Percentiles rank a stretch among this genome's conserved stretches.
Conservation (phyloP, 2,329 filamentous ascomycete species). For the Macrophomina tecta region DNA sequence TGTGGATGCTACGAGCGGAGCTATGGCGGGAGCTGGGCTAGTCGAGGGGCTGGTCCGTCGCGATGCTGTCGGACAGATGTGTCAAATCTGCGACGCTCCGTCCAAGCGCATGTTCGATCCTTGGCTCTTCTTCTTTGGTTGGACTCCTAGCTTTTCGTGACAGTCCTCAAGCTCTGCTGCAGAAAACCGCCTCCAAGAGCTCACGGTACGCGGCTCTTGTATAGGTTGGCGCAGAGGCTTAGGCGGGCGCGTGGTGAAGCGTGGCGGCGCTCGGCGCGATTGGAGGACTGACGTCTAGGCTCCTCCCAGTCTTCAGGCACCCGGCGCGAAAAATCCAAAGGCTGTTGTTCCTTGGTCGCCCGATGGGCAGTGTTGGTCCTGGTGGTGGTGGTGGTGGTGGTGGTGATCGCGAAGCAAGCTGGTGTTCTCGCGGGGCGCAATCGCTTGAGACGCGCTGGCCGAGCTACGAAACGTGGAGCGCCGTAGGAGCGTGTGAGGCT, state of each 20-base stretch:
- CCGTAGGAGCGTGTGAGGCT: constrained; percentile 26
- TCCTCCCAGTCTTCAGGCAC: not conserved
- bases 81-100: constrained; percentile 26
- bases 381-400: not conserved
- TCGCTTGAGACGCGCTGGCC: constrained; percentile 8
- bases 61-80: constrained; percentile 23
- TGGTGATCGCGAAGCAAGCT: not conserved
- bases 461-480: constrained; percentile 26
- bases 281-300: constrained; percentile 6
- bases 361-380: not conserved
- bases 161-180: not conserved
- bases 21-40: constrained; percentile 1
- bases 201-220: not conserved
- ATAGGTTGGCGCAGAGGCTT: not conserved
- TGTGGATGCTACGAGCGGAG: not conserved
- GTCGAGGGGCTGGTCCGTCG: constrained; percentile 13
- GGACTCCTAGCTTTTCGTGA: constrained; percentile 13
- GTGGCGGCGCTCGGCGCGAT: constrained; percentile 1
- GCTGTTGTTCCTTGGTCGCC: not conserved
- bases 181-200: not conserved
- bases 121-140: not conserved
- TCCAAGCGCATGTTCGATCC: constrained; percentile 8
- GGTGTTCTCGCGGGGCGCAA: constrained; percentile 9
- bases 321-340: not conserved
- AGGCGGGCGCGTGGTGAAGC: constrained; percentile 13